Evolutionary conservation across 75 land plant genomes (phyloP), one percentile per base, ranked within the genome.

Genomic region (Cunninghamia lanceolata): DNA sequence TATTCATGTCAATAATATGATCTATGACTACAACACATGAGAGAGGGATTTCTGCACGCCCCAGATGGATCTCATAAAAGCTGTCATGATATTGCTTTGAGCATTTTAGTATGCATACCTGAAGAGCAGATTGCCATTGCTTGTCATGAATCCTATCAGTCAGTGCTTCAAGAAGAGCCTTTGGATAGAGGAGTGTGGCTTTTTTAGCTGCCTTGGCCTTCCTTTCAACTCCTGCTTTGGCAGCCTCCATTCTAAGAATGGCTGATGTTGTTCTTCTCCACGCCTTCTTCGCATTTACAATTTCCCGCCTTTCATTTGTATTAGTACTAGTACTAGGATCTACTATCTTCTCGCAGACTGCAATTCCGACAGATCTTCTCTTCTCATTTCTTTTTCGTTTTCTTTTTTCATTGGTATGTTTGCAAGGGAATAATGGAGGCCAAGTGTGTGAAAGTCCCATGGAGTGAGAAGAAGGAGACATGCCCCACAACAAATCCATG

Each of bases 101-200:
- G 28, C 68, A 63, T 19, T 63, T 63, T 25, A 63, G 68, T 5
- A 63, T 71, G 75, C 36, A 28, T 84, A 93, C 94, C 94, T 88
- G 73, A 15, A 93, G 92, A 85, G 94, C 94, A 77, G 88, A 85
- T 70, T 88, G 87, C 91, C 91, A 93, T 10, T 68, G 78, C 13
- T 86, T 86, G 11, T 71, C 17, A 16, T 39, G 32, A 0, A 90
- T 89, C 46, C 92, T 85, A 11, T 89, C 90, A 63, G 87, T 86
- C 10, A 93, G 79, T 17, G 93, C 94, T 68, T 94, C 92, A 70
- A 94, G 85, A 74, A 94, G 88, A 32, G 95, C 88, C 84, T 89
- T 91, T 21, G 95, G 94, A 92, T 87, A 91, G 15, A 94, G 87
- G 52, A 81, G 85, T 16, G 50, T 84, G 77, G 86, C 59, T 71